phyloP scores from a whole-genome alignment of 805 yeast species.

The Pichia sporocuriosa region DNA sequence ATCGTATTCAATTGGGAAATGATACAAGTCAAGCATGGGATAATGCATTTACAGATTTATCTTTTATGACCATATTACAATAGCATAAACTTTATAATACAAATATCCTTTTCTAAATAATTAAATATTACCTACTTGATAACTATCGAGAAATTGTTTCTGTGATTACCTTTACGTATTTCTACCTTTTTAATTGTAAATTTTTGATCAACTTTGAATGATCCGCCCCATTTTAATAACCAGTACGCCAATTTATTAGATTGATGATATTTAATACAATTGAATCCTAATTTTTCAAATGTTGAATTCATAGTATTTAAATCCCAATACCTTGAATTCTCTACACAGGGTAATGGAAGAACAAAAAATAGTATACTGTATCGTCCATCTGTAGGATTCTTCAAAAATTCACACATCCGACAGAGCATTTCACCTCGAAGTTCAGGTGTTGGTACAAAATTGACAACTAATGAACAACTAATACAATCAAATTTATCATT shows the following conservation, averaged over 20 bases:
- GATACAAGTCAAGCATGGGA: conserved; percentile 16
- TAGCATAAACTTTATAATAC: too few species aligned
- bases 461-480: conserved; percentile 81
- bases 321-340: conserved; percentile 71
- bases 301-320: conserved; percentile 2
- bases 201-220: conserved; percentile 8
- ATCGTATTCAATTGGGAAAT: conserved; percentile 2
- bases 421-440: conserved; percentile 74
- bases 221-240: conserved; percentile 48
- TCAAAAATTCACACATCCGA: conserved; percentile 51
- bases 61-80: conserved; percentile 14
- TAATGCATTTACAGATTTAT: conserved; percentile 25
- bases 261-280: conserved; percentile 38
- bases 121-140: conserved; percentile 16
- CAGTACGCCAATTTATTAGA: conserved; percentile 72
- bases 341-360: conserved; percentile 79
- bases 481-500: conserved; percentile 53
- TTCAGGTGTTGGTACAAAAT: conserved; percentile 71
- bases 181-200: conserved; percentile 37
- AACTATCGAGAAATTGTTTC: conserved; percentile 65
- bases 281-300: conserved; percentile 57
- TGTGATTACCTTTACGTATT: conserved; percentile 46
- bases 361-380: conserved; percentile 61
- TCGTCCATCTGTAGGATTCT: conserved; percentile 21
- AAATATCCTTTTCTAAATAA: background rate